Evolutionary conservation across 805 yeast genomes (phyloP), one percentile per base, ranked within the genome.

Genomic region (Kazachstania africana): DNA sequence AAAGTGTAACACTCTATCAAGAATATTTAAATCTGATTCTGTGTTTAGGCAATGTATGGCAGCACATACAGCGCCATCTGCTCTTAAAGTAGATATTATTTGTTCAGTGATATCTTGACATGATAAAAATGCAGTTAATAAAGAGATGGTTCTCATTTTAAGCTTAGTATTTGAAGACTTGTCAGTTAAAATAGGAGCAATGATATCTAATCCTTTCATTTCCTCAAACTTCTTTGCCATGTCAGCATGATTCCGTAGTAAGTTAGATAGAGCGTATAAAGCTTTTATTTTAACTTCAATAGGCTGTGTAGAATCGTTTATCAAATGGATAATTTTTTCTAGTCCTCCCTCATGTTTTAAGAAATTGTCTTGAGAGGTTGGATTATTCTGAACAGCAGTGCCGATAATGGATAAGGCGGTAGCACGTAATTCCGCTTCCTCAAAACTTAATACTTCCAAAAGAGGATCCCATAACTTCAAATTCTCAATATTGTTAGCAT

Each of bases 361-460:
- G 37, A 80, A 78, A 32, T 70, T 80, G 34, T 66, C 63, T 56
- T 85, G 97, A 4, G 85, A 63, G 35, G 68, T 70, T 3, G 72
- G 74, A 53, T 91, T 91, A 53, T 91, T 91, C 57, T 91, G 98
- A 4, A 81, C 93, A 0, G 97, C 94, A 0, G 88, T 80, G 2
- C 94, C 95, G 16, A 87, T 68, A 25, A 80, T 70, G 23, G 91
- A 75, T 36, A 81, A 73, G 1, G 87, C 78, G 34, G 63, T 61
- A 6, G 68, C 60, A 36, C 75, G 64, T 20, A 88, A 54, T 12
- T 62, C 64, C 2, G 55, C 45, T 3, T 60, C 61, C 3, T 61
- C 59, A 5, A 61, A 57, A 19, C 60, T 59, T 30, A 85, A 59
- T 32, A 69, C 68, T 1, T 55, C 51, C n/a, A 84, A 60, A 26